These are phyloP conservation scores for Schizochytrium sp. DNA, from an alignment of 108 stramenopile genomes.

Conservation along the genomic window DNA sequence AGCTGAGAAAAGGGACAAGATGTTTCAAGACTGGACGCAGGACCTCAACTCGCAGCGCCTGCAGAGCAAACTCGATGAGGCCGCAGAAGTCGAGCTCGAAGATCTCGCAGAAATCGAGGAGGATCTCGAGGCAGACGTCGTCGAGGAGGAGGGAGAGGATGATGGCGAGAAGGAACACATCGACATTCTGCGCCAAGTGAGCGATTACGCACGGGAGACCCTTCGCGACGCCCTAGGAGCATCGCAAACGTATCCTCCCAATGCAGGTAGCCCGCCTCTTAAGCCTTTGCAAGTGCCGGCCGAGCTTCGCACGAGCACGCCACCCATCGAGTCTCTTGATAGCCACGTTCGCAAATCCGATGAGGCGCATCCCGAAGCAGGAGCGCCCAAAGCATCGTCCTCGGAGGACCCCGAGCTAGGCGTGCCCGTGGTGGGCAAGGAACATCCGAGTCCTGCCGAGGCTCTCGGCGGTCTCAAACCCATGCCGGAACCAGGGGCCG, in stretches of 20 bases:
- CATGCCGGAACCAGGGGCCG: background rate
- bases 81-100: background rate
- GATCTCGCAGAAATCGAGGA: background rate
- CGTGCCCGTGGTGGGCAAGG: no score
- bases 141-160: background rate
- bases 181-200: background rate
- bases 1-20: background rate
- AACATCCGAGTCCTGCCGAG: no score
- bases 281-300: background rate
- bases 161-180: background rate
- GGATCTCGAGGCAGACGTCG: background rate
- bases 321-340: no score
- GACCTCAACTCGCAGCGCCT: background rate
- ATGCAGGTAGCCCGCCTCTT: background rate
- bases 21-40: background rate
- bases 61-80: background rate
- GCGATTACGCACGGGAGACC: background rate
- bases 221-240: background rate
- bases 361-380: no score
- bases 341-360: no score
- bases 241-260: background rate
- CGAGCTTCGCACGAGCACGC: background rate
- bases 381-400: no score
- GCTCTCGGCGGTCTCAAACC: background rate
- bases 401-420: no score